A percentile compares a stretch with the other conserved stretches of the same genome.
Evolutionary conservation across 208 protist species (phyloP).

Genomic region (Strigomonas culicis): DNA sequence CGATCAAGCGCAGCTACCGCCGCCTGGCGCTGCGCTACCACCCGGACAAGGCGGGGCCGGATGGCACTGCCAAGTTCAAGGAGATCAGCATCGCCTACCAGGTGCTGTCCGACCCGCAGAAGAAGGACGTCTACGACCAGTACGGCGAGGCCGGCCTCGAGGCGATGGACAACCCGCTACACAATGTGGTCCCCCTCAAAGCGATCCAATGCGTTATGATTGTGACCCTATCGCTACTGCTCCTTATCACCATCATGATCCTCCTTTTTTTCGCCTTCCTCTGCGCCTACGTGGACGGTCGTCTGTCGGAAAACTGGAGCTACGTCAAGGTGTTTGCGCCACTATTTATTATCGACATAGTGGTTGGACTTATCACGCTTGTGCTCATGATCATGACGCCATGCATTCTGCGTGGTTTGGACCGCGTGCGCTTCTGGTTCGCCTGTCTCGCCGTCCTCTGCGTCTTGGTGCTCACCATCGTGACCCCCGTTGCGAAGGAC

Average conservation of each 20-base stretch:
- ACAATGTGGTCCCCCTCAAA: conserved; percentile 18
- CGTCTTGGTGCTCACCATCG: conserved; percentile 40
- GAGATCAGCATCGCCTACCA: conserved; percentile 94
- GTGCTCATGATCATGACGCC: conserved; percentile 21
- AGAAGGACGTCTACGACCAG: conserved; percentile 52
- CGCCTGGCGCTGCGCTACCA: conserved; percentile 78
- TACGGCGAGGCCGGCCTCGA: conserved; percentile 50
- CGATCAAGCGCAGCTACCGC: conserved; percentile 85
- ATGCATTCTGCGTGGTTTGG: background rate
- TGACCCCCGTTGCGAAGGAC: conserved; percentile 68
- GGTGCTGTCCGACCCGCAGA: conserved; percentile 88
- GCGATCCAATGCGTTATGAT: conserved; percentile 15
- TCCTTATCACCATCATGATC: conserved; percentile 29
- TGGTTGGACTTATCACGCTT: conserved; percentile 26
- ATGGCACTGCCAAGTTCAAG: conserved; percentile 68
- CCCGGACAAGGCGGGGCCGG: conserved; percentile 79
- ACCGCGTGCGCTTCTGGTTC: background rate
- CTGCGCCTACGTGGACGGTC: conserved; percentile 36
- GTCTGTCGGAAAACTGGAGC: conserved; percentile 38
- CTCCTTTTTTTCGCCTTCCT: conserved; percentile 70
- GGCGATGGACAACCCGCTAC: conserved; percentile 42
- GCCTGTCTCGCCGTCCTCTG: conserved; percentile 22
- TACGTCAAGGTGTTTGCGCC: conserved; percentile 74
- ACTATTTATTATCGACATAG: conserved; percentile 48
- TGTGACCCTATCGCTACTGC: conserved; percentile 13